phyloP scores from a whole-genome alignment of 768 basidiomycete species.

The Mycena crocata region DNA sequence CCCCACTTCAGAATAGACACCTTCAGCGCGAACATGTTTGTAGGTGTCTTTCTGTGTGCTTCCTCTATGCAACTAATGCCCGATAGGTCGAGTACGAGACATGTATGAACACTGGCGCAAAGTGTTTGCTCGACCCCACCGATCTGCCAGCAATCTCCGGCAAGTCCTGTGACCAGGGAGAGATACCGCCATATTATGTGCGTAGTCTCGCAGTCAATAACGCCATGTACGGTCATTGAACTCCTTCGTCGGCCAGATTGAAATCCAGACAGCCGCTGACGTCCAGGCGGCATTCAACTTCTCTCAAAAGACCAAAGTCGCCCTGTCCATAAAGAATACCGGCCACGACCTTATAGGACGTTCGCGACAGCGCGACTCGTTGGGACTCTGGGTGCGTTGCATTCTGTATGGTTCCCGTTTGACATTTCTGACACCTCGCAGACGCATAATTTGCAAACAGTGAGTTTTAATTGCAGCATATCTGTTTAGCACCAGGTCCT shows the following conservation, averaged over 20 bases:
- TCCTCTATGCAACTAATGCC: background rate
- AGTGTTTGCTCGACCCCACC: conserved; percentile 12
- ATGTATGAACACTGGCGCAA: background rate
- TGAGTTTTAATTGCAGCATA: background rate
- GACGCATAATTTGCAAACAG: conserved; percentile 30
- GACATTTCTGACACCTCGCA: background rate
- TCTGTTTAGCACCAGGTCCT: background rate
- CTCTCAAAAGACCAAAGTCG: conserved; percentile 30
- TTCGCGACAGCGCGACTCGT: conserved; percentile 33
- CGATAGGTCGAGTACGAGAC: conserved; percentile 12
- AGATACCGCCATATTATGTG: conserved; percentile 23
- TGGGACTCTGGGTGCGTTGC: conserved; percentile 38
- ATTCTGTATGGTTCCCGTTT: background rate
- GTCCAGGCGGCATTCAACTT: conserved; percentile 39
- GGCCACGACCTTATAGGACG: conserved; percentile 44
- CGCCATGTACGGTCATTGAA: background rate
- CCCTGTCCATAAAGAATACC: conserved; percentile 43
- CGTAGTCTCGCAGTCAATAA: background rate
- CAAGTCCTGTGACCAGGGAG: conserved; percentile 19
- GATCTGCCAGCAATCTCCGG: conserved; percentile 6
- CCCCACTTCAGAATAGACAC: conserved; percentile 5
- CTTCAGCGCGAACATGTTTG: conserved; percentile 19
- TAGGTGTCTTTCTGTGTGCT: background rate
- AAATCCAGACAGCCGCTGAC: conserved; percentile 33
- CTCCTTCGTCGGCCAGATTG: conserved; percentile 31